A percentile compares a stretch with the other conserved stretches of the same genome.
These are phyloP conservation scores for Aureobasidium zeae DNA, from an alignment of 2,329 filamentous ascomycete genomes.

Conservation along the genomic window DNA sequence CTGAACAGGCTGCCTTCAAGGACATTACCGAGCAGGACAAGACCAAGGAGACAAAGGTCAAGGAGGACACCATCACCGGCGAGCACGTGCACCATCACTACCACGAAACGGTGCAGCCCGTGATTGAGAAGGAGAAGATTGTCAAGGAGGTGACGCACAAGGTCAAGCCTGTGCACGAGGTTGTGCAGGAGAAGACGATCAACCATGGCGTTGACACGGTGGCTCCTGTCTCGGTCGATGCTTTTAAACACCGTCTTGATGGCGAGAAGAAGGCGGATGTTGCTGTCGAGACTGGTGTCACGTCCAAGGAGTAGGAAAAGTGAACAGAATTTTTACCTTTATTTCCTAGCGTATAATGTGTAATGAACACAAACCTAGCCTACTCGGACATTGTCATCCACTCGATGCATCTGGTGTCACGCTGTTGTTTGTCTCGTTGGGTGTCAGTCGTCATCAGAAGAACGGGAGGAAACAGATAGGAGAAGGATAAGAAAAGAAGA, in stretches of 20 bases:
- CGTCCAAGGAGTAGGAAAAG: no score
- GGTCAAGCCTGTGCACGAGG: conserved; percentile 62
- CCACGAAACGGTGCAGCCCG: conserved; percentile 60
- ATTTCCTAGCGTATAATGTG: no score
- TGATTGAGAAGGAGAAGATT: conserved; percentile 58
- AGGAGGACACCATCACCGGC: conserved; percentile 42
- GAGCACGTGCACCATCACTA: conserved; percentile 58
- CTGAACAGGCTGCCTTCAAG: conserved; percentile 18
- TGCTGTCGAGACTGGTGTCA: background rate
- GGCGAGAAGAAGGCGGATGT: conserved; percentile 12
- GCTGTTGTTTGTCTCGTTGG: no score
- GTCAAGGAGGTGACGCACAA: conserved; percentile 60
- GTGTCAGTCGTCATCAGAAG: no score
- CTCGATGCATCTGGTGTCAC: no score
- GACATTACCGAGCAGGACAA: conserved; percentile 17
- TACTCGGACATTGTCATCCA: no score
- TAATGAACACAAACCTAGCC: no score
- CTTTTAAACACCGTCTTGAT: conserved; percentile 19
- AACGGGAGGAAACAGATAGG: no score
- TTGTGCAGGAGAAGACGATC: conserved; percentile 22
- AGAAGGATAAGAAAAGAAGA: no score
- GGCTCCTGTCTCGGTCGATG: conserved; percentile 21
- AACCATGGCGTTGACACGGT: conserved; percentile 21
- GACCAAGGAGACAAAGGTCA: conserved; percentile 39
- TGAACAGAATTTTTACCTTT: no score